phyloP scores from a whole-genome alignment of 2,329 filamentous ascomycete species.

The Colletotrichum ledebouriae region DNA sequence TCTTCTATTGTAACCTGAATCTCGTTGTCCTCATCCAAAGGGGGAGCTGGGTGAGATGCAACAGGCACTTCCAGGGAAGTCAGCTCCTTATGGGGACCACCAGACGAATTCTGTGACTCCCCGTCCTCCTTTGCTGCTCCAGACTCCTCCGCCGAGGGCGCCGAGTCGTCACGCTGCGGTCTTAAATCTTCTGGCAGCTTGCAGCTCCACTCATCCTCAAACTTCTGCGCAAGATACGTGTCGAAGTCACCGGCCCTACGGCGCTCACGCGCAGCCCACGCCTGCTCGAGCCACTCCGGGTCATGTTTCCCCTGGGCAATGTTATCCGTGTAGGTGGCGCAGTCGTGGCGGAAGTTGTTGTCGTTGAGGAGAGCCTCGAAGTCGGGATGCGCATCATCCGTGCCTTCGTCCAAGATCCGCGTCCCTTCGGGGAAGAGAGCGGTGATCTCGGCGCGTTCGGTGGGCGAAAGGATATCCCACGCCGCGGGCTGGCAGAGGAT shows the following conservation, averaged over 20 bases:
- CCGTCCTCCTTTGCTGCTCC: too few relatives aligned
- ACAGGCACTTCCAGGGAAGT: too few relatives aligned
- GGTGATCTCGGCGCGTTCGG: constrained; percentile 54
- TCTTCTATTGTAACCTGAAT: background rate
- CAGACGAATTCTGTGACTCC: too few relatives aligned
- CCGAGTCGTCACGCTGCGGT: too few relatives aligned
- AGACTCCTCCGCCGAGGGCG: too few relatives aligned
- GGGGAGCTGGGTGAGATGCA: constrained; percentile 35
- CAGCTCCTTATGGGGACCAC: too few relatives aligned
- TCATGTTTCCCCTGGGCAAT: constrained; percentile 64
- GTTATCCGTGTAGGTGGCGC: constrained; percentile 61
- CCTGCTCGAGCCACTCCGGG: constrained; percentile 64
- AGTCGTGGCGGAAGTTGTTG: constrained; percentile 64
- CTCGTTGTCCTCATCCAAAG: constrained; percentile 29
- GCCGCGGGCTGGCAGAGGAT: constrained; percentile 55
- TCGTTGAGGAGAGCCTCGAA: constrained; percentile 60
- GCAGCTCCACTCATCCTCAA: constrained; percentile 63
- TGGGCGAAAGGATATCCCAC: constrained; percentile 53
- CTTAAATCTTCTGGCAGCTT: constrained; percentile 53
- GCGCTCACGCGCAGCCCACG: constrained; percentile 64
- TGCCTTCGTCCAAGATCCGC: constrained; percentile 53
- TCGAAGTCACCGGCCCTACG: constrained; percentile 65
- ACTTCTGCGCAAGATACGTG: constrained; percentile 58
- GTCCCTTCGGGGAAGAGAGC: constrained; percentile 54
- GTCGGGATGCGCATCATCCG: constrained; percentile 56